Base-by-base conservation (phyloP, 495 filamentous ascomycete genomes). In the Hypomontagnella submonticulosa region DNA sequence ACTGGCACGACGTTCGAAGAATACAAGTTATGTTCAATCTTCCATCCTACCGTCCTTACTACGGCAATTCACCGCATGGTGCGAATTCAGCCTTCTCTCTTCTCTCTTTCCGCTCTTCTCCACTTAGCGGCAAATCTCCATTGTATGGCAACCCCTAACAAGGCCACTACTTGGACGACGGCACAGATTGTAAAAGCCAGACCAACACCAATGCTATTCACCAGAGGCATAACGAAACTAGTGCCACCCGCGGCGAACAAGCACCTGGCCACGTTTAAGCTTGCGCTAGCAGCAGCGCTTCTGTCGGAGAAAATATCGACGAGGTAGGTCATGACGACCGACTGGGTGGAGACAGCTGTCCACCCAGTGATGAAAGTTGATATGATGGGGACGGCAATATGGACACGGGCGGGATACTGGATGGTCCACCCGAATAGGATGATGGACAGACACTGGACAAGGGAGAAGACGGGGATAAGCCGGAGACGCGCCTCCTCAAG, bases 291-390 rank as follows among this genome's bases (percentile, higher is more conserved):
- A 8, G 73, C 72, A 1, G 79, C 75, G 32, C 74, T 75, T 0
- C 70, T 62, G 18, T 71, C 62, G 7, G 74, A 69, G 49, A 78
- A 78, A 3, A 80, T 55, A 44, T 83, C 80, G 13, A 81, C 71
- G 19, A 79, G 64, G 41, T 79, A 80, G 3, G 79, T 80, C 43
- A 71, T 77, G 13, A 76, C 69, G 4, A 73, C 58, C 18, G 71
- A 74, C 20, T 77, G 74, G 6, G 72, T 77, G 4, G 76, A 76
- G 7, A 76, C 75, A 2, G 73, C 70, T 0, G 76, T 67, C 76
- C 77, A 79, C 16, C 79, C 80, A 1, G 76, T 68, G 49, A 83
- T 44, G 49, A 82, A 79, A 6, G 73, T 76, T 10, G 71, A 72
- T 8, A 73, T 44, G 13, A 78, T 71, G 65, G 77, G 67, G 3